phyloP scores from a whole-genome alignment of 192 early-diverging fungal genomes.

The Gorgonomyces haynaldii region DNA sequence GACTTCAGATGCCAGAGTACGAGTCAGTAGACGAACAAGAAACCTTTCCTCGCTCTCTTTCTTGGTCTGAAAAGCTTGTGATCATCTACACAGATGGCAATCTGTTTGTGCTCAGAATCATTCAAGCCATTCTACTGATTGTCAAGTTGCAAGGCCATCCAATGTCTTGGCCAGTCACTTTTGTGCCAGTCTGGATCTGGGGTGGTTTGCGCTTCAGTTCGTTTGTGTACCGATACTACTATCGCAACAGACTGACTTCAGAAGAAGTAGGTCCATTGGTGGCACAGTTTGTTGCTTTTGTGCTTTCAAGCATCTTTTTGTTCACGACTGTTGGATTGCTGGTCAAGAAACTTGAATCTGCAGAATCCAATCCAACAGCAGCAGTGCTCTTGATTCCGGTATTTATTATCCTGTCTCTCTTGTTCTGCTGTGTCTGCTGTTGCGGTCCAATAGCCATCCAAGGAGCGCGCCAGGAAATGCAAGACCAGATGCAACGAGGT shows the following conservation, averaged over 20 bases:
- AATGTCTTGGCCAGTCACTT: background rate
- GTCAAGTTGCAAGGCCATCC: background rate
- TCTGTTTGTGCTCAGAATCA: no score
- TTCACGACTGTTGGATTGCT: constrained; percentile 30
- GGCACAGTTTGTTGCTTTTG: constrained; percentile 11
- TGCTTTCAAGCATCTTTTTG: constrained; percentile 17
- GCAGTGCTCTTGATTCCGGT: constrained; percentile 40
- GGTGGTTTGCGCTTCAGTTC: background rate
- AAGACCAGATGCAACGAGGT: constrained; percentile 9
- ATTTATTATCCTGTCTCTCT: constrained; percentile 30
- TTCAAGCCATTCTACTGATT: no score
- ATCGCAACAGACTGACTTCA: background rate
- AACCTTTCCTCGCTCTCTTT: no score
- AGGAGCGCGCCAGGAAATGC: background rate
- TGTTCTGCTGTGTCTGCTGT: constrained; percentile 38
- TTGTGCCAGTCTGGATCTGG: background rate
- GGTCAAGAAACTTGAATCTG: constrained; percentile 18
- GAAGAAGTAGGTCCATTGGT: background rate
- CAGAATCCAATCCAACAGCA: constrained; percentile 14
- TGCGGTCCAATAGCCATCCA: constrained; percentile 11
- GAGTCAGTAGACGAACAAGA: no score
- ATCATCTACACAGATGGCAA: no score
- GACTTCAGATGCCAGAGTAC: no score
- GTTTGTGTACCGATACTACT: background rate
- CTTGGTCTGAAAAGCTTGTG: no score